Conservation (phyloP, 768 basidiomycete species). For the Tricholomella constricta region DNA sequence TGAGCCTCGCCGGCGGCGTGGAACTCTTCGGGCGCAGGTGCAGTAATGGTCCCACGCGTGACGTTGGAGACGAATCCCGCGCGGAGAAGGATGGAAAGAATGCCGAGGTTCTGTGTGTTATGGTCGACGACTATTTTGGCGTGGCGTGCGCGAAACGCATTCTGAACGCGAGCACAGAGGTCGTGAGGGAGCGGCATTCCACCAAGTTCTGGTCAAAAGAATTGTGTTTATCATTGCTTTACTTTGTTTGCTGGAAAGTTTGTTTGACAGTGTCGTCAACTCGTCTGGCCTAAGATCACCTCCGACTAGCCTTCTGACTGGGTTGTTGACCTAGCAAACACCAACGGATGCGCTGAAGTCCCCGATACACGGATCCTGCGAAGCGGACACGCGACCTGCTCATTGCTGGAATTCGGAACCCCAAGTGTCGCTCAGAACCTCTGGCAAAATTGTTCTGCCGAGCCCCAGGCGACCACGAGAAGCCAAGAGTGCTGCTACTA, state of each 20-base stretch:
- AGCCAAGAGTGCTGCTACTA: background rate
- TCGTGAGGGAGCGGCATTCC: constrained; percentile 61
- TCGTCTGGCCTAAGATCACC: no score
- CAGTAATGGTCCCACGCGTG: constrained; percentile 72
- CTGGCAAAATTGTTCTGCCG: background rate
- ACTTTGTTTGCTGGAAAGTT: background rate
- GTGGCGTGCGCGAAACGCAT: constrained; percentile 89
- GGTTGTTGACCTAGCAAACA: no score
- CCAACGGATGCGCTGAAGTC: no score
- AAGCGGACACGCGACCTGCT: background rate
- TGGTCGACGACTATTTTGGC: constrained; percentile 76
- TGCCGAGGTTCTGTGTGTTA: constrained; percentile 86
- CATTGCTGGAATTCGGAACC: background rate
- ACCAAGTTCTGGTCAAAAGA: background rate
- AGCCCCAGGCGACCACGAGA: background rate
- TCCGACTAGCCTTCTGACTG: no score
- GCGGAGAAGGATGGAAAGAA: constrained; percentile 89
- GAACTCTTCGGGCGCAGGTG: constrained; percentile 69
- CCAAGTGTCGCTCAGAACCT: background rate
- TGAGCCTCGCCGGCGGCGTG: constrained; percentile 58
- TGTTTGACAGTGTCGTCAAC: no score
- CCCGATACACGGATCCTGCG: no score
- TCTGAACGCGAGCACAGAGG: constrained; percentile 89
- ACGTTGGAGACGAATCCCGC: constrained; percentile 85
- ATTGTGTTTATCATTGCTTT: background rate